These are phyloP conservation scores for Termitomyces sp. DNA, from an alignment of 768 basidiomycete species.

Conservation along the genomic window DNA sequence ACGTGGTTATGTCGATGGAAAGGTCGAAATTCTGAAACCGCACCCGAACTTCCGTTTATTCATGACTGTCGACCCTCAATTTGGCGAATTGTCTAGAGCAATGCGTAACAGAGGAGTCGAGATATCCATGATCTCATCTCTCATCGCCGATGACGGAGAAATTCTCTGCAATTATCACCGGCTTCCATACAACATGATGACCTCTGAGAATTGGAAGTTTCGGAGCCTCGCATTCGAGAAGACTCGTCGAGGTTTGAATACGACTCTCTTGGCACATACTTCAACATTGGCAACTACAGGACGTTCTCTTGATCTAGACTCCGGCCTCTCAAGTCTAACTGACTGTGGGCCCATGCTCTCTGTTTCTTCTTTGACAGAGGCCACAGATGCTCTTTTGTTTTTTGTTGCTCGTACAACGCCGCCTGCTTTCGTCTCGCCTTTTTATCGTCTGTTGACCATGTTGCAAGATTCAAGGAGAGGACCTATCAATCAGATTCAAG, in stretches of 20 bases:
- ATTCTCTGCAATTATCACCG: conserved; percentile 43
- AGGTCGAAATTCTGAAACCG: conserved; percentile 68
- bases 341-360: conserved; percentile 32
- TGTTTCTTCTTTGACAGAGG: conserved; percentile 10
- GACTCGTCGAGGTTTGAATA: conserved; percentile 28
- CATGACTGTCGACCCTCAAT: conserved; percentile 88
- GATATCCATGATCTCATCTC: conserved; percentile 43
- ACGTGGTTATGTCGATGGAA: conserved; percentile 75
- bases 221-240: conserved; percentile 25
- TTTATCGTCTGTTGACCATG: conserved; percentile 22
- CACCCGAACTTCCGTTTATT: conserved; percentile 89
- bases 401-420: conserved; percentile 31
- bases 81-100: conserved; percentile 92
- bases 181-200: conserved; percentile 29
- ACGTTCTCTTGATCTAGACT: conserved; percentile 42
- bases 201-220: conserved; percentile 3
- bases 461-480: conserved; percentile 3
- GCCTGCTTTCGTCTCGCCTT: conserved; percentile 23
- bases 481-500: conserved; percentile 6
- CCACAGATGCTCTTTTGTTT: conserved; percentile 22
- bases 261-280: neutral
- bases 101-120: conserved; percentile 98
- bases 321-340: conserved; percentile 35
- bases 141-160: conserved; percentile 37
- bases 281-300: conserved; percentile 27